These are phyloP conservation scores for Chaetomidium leptoderma DNA, from an alignment of 495 filamentous ascomycete species.

Conservation along the genomic window DNA sequence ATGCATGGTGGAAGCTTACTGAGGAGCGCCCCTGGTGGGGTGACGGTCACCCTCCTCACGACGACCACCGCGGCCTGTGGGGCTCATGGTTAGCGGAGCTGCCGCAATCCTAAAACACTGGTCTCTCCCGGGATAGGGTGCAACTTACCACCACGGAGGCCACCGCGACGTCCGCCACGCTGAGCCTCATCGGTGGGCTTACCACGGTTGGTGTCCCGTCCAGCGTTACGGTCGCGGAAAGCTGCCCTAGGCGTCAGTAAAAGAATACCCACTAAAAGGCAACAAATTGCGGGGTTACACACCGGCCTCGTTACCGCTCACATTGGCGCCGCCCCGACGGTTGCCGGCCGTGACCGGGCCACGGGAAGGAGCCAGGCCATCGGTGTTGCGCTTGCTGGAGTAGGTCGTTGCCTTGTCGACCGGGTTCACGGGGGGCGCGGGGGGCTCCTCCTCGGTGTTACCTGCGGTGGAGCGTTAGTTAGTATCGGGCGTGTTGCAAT, in stretches of 20 bases:
- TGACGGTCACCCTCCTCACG: conserved; percentile 75
- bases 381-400: conserved; percentile 83
- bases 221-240: conserved; percentile 87
- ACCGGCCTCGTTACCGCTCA: conserved; percentile 81
- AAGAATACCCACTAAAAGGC: background rate
- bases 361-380: conserved; percentile 62
- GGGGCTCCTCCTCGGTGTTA: conserved; percentile 78
- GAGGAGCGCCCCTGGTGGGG: conserved; percentile 64
- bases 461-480: conserved; percentile 50
- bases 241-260: conserved; percentile 47
- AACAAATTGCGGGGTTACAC: conserved; percentile 16
- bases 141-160: conserved; percentile 49
- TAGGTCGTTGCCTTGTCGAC: conserved; percentile 78
- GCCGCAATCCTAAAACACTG: background rate
- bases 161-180: conserved; percentile 50
- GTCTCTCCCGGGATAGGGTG: background rate
- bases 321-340: conserved; percentile 51
- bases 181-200: conserved; percentile 69
- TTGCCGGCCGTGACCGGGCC: conserved; percentile 40
- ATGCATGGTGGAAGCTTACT: conserved; percentile 47
- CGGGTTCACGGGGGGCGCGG: conserved; percentile 74
- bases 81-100: conserved; percentile 12
- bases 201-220: conserved; percentile 73
- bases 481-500: conserved; percentile 9
- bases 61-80: conserved; percentile 44